Conservation (phyloP, 805 yeast species). For the Metschnikowia santaceciliae region DNA sequence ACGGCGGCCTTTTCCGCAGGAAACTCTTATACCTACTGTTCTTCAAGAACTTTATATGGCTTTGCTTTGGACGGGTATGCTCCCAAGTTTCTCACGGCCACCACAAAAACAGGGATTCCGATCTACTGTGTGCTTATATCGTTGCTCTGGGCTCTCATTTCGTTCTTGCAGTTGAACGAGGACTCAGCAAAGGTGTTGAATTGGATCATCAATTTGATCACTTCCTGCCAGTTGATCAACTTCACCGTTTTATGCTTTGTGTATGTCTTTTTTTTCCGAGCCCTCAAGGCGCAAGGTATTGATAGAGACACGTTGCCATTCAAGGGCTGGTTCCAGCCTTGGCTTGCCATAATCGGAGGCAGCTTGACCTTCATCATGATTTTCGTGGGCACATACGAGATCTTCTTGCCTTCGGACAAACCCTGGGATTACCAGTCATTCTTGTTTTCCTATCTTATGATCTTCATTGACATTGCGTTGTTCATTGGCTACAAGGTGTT, state of each 20-base stretch:
- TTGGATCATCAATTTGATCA: conserved; percentile 34
- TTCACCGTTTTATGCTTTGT: conserved; percentile 25
- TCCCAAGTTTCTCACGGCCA: conserved; percentile 58
- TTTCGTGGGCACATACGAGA: conserved; percentile 16
- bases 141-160: conserved; percentile 53
- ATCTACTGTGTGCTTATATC: conserved; percentile 42
- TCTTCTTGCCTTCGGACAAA: conserved; percentile 12
- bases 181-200: conserved; percentile 24
- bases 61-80: conserved; percentile 72
- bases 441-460: conserved; percentile 17
- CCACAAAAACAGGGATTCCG: conserved; percentile 46
- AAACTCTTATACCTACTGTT: conserved; percentile 73
- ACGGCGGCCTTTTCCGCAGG: conserved; percentile 78
- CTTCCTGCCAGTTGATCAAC: conserved; percentile 27
- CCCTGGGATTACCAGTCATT: conserved; percentile 14
- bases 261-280: conserved; percentile 17
- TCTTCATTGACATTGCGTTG: conserved; percentile 15
- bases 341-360: conserved; percentile 24
- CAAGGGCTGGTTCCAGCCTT: conserved; percentile 20
- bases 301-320: conserved; percentile 16
- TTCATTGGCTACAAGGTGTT: conserved; percentile 15
- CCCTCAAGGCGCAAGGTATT: conserved; percentile 19
- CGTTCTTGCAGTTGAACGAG: conserved; percentile 55
- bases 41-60: conserved; percentile 71
- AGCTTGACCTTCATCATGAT: conserved; percentile 15